phyloP scores from a whole-genome alignment of 225 moss, liverwort and hornwort genomes.

The Marchantia polymorpha region DNA sequence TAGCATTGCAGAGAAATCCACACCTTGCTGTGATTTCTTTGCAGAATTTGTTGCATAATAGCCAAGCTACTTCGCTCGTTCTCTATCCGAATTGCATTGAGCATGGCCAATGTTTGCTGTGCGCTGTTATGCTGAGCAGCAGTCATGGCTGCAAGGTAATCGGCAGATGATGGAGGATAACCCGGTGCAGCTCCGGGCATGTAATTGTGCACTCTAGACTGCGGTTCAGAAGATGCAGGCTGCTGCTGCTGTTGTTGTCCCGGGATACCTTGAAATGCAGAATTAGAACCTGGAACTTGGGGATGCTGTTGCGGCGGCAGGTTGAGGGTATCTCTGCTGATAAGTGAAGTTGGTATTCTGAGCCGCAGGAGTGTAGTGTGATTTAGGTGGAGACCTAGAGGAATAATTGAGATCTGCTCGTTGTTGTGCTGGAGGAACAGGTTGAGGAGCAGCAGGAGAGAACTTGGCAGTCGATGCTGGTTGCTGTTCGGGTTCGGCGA shows the following conservation, averaged over 20 bases:
- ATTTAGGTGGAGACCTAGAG: neutral
- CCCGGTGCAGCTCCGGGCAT: neutral
- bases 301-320: neutral
- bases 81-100: neutral
- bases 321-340: neutral
- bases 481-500: neutral
- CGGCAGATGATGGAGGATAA: neutral
- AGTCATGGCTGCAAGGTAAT: constrained; percentile 7
- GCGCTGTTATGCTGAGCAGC: constrained; percentile 3
- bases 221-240: neutral
- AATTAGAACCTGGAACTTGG: neutral
- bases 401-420: neutral
- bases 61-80: constrained; percentile 12
- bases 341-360: neutral
- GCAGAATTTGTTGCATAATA: constrained; percentile 1
- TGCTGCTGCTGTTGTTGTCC: constrained; percentile 4
- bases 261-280: neutral
- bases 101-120: constrained; percentile 8
- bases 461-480: neutral
- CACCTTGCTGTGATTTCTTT: constrained; percentile 14
- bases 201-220: neutral
- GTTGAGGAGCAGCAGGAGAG: constrained; percentile 9
- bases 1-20: neutral
- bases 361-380: neutral
- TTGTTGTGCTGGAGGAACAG: neutral